phyloP scores from a whole-genome alignment of 441 rosid species.

The Metrosideros polymorpha region DNA sequence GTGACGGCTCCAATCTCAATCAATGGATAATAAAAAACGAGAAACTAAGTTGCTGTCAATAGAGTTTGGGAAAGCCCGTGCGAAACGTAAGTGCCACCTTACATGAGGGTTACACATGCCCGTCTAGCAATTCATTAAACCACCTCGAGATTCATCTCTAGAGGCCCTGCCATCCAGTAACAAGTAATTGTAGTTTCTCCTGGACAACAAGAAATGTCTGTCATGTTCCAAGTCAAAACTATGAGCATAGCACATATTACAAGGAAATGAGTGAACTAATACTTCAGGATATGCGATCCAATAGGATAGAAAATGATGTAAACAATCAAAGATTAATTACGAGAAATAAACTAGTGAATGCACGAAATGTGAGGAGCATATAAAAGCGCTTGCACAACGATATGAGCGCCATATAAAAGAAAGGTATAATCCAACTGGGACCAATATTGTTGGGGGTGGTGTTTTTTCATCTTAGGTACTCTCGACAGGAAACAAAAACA shows the following conservation, averaged over 20 bases:
- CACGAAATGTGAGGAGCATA: background rate
- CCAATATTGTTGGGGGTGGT: background rate
- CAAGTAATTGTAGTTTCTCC: background rate
- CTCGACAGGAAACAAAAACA: background rate
- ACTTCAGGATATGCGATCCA: background rate
- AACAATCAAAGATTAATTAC: background rate
- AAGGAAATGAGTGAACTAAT: background rate
- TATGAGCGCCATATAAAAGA: no score
- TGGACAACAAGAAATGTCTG: background rate
- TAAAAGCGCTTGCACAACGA: no score
- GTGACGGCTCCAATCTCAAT: background rate
- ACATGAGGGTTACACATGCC: background rate
- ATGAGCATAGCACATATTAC: background rate
- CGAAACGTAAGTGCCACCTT: background rate
- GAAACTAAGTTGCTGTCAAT: background rate
- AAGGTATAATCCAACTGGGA: background rate
- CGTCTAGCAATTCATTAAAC: background rate
- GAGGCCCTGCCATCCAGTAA: no score
- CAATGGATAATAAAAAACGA: background rate
- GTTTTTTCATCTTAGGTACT: background rate
- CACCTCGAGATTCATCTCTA: no score
- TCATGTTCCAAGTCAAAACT: background rate
- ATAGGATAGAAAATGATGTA: background rate
- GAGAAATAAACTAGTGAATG: background rate
- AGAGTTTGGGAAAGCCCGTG: background rate